Evolutionary conservation across 225 moss, liverwort and hornwort genomes (phyloP), one percentile per base, ranked within the genome.

Genomic region (Anthoceros angustus): DNA sequence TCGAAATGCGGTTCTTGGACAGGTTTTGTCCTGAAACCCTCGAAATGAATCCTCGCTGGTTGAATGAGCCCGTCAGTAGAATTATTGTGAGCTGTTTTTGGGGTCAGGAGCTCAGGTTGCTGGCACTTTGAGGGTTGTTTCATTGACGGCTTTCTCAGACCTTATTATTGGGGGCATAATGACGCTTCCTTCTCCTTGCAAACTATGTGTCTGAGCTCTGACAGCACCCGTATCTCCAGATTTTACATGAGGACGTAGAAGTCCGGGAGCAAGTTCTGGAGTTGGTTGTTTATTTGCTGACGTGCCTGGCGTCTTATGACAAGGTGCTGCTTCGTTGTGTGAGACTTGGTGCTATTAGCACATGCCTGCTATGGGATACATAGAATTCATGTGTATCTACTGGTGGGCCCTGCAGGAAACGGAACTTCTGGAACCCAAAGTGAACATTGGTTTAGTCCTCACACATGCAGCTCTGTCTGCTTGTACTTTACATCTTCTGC

Each of bases 221-320:
- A 43, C 43, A 48, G 20, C 25, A 20, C 42, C 20, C 50, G 21
- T 40, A 78, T 14, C 68, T 82, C 74, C 80, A 99, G 98, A 74
- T 86, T 63, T 73, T 99, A 39, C 78, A 92, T 66, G 86, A 99
- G 70, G 98, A 99, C 63, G 92, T 92, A 74, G 92, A 87, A 73
- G 76, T 86, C 62, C 79, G 89, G 75, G 89, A 92, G 86, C 92
- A 92, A 77, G 89, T 99, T 75, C 77, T 99, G 76, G 98, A 99
- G 72, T 85, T 99, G 68, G 92, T 99, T 65, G 89, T 87, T 48
- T 99, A 92, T 71, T 88, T 92, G 89, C 86, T 99, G 71, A 87
- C 92, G 77, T 89, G 92, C 69, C 75, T 99, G 74, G 98, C 98
- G 46, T 89, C 86, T 55, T 86, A 87, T 76, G 98, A 99, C 68